Percentiles rank a stretch among this genome's conserved stretches.
Evolutionary conservation across 2,329 filamentous ascomycete species (phyloP).

Genomic region (Gyromitra esculenta): DNA sequence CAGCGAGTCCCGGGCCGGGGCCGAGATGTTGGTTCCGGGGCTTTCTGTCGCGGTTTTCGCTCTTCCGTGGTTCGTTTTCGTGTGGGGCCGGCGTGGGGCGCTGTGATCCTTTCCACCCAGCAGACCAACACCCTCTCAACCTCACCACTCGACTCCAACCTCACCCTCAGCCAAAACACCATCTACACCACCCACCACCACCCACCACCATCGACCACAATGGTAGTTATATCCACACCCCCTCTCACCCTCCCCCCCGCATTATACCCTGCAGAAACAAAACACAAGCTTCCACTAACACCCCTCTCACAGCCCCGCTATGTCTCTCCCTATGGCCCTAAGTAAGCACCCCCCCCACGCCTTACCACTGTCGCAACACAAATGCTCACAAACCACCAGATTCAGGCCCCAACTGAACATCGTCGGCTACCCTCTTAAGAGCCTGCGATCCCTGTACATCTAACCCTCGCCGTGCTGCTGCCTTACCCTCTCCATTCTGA

Average conservation of each 20-base stretch:
- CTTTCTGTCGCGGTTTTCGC: background rate
- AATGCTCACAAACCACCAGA: conserved; percentile 48
- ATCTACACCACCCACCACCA: conserved; percentile 7
- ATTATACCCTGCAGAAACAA: conserved; percentile 8
- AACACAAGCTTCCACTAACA: conserved; percentile 44
- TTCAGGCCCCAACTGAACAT: conserved; percentile 54
- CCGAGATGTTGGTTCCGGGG: background rate
- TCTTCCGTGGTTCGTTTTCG: conserved; percentile 12
- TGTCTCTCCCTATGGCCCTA: conserved; percentile 55
- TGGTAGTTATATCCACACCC: conserved; percentile 40
- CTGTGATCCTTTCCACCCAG: conserved; percentile 11
- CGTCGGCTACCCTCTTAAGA: conserved; percentile 53
- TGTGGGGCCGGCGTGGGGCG: conserved; percentile 2
- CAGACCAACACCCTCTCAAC: conserved; percentile 10
- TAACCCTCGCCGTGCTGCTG: background rate
- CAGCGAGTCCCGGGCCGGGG: background rate
- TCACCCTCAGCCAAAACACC: background rate
- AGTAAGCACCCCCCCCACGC: conserved; percentile 48
- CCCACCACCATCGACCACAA: conserved; percentile 6
- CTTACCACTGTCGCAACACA: background rate
- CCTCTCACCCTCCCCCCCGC: background rate
- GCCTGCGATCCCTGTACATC: conserved; percentile 53
- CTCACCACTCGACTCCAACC: background rate
- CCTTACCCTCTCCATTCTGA: conserved; percentile 12
- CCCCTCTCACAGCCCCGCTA: conserved; percentile 44